These are phyloP conservation scores for Phytophthora pluvialis DNA, from an alignment of 352 stramenopile species.

Conservation along the genomic window DNA sequence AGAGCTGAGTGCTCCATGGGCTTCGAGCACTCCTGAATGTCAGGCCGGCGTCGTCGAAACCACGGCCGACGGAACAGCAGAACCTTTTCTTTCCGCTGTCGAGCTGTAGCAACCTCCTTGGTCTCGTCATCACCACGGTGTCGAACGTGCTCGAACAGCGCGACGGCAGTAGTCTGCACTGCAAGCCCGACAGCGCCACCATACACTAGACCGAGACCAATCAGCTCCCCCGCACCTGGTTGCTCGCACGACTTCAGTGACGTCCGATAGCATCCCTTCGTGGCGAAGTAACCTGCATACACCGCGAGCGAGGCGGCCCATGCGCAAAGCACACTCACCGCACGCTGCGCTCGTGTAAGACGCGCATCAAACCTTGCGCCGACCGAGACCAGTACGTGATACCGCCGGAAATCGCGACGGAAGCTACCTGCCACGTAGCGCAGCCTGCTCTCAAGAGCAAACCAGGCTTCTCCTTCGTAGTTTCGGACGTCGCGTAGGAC, in stretches of 20 bases:
- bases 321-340: constrained; percentile 55
- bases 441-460: constrained; percentile 53
- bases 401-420: constrained; percentile 43
- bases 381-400: constrained; percentile 63
- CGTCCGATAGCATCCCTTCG: constrained; percentile 61
- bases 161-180: constrained; percentile 39
- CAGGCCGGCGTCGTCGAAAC: constrained; percentile 24
- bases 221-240: constrained; percentile 44
- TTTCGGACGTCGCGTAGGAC: constrained; percentile 41
- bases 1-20: constrained; percentile 7
- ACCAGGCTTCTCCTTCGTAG: constrained; percentile 51
- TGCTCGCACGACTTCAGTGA: constrained; percentile 71
- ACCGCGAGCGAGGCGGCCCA: constrained; percentile 54
- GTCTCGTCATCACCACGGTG: constrained; percentile 71
- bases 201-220: constrained; percentile 66
- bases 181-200: constrained; percentile 53
- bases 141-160: constrained; percentile 66
- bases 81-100: constrained; percentile 82
- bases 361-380: constrained; percentile 58
- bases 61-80: constrained; percentile 54
- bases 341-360: constrained; percentile 62
- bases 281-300: constrained; percentile 57
- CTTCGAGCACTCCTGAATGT: background rate
- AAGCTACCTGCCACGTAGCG: constrained; percentile 65
- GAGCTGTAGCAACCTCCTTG: constrained; percentile 51